Conservation (phyloP, 2,329 filamentous ascomycete genomes). For the Aspergillus versicolor region DNA sequence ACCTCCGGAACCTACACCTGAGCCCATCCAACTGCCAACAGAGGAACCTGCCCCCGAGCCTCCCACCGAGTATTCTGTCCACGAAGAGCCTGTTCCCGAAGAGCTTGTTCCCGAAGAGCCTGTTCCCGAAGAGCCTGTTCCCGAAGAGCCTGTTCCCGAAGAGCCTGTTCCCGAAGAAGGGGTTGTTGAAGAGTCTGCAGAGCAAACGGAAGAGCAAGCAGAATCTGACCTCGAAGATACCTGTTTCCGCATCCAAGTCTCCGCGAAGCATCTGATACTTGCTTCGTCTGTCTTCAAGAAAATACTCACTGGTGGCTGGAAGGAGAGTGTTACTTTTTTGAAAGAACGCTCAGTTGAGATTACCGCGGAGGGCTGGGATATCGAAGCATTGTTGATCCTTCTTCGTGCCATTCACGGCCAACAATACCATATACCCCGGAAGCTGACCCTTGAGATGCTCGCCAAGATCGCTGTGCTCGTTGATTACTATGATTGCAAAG, state of each 20-base stretch:
- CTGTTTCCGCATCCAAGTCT: constrained; percentile 20
- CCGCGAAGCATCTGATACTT: constrained; percentile 23
- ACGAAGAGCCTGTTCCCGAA: not conserved
- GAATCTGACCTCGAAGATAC: not conserved
- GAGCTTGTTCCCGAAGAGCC: not conserved
- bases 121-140: not conserved
- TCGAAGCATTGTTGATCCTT: constrained; percentile 25
- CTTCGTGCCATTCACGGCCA: constrained; percentile 23
- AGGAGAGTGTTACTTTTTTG: constrained; percentile 15
- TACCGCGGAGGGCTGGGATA: constrained; percentile 21
- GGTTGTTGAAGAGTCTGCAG: not conserved
- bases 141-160: not conserved
- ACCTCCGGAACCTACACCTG: not conserved
- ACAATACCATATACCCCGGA: constrained; percentile 10
- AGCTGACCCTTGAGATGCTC: constrained; percentile 21
- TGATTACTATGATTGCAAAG: constrained; percentile 26
- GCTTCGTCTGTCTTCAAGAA: constrained; percentile 22
- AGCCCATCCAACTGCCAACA: not conserved
- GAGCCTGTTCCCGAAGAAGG: not conserved
- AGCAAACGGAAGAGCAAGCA: not conserved
- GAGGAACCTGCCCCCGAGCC: not conserved
- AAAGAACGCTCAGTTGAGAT: constrained; percentile 22
- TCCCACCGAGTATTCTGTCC: not conserved
- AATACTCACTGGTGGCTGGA: constrained; percentile 19
- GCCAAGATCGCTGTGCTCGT: constrained; percentile 24